Conservation (phyloP, 257 asterid genomes). For the Primulina eburnea region DNA sequence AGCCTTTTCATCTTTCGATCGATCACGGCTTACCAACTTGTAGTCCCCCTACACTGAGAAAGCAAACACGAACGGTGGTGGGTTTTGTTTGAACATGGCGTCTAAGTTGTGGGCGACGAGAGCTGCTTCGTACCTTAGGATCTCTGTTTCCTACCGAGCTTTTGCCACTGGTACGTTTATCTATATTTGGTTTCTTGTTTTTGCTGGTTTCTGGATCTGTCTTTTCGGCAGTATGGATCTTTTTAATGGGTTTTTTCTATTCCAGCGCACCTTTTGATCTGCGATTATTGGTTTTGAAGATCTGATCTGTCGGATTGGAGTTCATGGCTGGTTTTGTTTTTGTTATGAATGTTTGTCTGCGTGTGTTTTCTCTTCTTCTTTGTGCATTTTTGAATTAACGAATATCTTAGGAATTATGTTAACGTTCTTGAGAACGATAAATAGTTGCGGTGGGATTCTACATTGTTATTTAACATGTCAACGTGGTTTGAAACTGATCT, state of each 20-base stretch:
- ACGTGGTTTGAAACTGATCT: conserved; percentile 10
- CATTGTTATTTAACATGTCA: background rate
- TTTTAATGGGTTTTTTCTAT: background rate
- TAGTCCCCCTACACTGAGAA: conserved; percentile 21
- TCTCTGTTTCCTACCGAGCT: conserved; percentile 70
- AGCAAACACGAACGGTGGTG: conserved; percentile 27
- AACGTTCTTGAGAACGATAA: background rate
- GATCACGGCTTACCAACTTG: background rate
- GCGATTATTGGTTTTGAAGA: conserved; percentile 34
- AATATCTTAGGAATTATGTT: conserved; percentile 2
- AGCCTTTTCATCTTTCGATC: conserved; percentile 18
- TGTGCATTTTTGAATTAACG: conserved; percentile 19
- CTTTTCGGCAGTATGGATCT: conserved; percentile 20
- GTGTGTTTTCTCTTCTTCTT: background rate
- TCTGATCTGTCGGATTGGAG: conserved; percentile 35
- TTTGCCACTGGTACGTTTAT: conserved; percentile 69
- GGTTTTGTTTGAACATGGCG: conserved; percentile 49
- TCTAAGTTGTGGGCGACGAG: conserved; percentile 72
- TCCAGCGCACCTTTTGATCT: conserved; percentile 31
- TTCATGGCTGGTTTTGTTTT: conserved; percentile 12
- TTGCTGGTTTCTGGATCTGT: background rate
- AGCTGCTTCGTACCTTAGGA: conserved; percentile 79
- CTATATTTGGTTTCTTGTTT: background rate
- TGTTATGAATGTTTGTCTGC: background rate
- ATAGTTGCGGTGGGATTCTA: conserved; percentile 4